Conservation (phyloP, 2,329 filamentous ascomycete genomes). For the Aspergillus pseudotamarii region DNA sequence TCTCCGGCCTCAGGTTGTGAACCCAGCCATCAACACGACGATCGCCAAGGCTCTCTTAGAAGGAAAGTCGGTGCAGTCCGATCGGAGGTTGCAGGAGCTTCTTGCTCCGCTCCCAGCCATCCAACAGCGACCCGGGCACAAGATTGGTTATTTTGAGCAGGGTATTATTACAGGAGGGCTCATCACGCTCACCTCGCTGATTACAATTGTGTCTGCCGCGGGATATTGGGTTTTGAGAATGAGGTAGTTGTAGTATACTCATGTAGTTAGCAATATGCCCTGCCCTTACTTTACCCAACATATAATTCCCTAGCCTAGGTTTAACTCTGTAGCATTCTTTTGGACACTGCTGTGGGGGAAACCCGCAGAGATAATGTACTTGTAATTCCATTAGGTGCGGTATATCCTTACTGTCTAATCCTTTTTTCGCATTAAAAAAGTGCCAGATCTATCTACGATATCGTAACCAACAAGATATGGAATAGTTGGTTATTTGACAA, state of each 20-base stretch:
- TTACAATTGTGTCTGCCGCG: constrained; percentile 25
- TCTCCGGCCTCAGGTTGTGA: constrained; percentile 48
- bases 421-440: too few species aligned
- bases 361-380: accelerated
- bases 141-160: constrained; percentile 54
- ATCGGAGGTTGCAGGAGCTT: constrained; percentile 26
- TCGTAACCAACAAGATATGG: too few species aligned
- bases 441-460: too few species aligned
- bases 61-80: constrained; percentile 23
- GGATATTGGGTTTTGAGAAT: constrained; percentile 21
- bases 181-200: constrained; percentile 25
- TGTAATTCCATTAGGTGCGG: not conserved
- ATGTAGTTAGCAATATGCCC: not conserved
- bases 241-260: not conserved
- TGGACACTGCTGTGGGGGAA: not conserved
- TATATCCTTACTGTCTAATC: too few species aligned
- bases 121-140: constrained; percentile 29
- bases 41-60: constrained; percentile 19
- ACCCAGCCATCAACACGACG: constrained; percentile 19
- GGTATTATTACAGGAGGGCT: constrained; percentile 43
- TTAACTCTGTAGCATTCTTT: not conserved
- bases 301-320: not conserved
- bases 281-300: not conserved
- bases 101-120: constrained; percentile 38
- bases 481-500: too few species aligned